Evolutionary conservation across 768 basidiomycete genomes (phyloP).

Genomic region (Neoboletus subvelutipes): DNA sequence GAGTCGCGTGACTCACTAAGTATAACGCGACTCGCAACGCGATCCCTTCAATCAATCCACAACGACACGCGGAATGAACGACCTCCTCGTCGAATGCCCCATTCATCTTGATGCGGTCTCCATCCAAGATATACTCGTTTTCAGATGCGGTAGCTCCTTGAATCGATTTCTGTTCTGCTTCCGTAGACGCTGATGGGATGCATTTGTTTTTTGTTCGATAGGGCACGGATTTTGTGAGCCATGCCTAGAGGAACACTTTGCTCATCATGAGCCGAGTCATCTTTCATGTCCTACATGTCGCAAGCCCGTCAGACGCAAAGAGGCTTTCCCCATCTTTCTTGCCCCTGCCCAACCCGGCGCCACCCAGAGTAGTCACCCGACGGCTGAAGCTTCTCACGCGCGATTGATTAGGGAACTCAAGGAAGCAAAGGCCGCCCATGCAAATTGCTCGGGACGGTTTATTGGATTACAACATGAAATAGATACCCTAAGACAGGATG

Average conservation of each 20-base stretch:
- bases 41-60: neutral
- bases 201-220: constrained; percentile 16
- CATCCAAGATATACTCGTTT: constrained; percentile 28
- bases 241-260: constrained; percentile 26
- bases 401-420: constrained; percentile 16
- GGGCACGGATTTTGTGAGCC: constrained; percentile 35
- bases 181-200: constrained; percentile 11
- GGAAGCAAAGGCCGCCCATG: constrained; percentile 14
- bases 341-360: constrained; percentile 12
- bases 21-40: neutral
- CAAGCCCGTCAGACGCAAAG: constrained; percentile 27
- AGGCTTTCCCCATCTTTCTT: constrained; percentile 29
- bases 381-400: constrained; percentile 4
- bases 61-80: constrained; percentile 11
- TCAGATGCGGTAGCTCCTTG: constrained; percentile 30
- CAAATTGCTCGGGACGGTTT: constrained; percentile 10
- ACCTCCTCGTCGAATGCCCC: constrained; percentile 31
- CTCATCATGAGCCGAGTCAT: constrained; percentile 5
- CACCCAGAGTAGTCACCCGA: neutral
- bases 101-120: constrained; percentile 32
- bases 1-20: neutral
- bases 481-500: constrained; percentile 6
- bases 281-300: constrained; percentile 31
- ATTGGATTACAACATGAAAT: constrained; percentile 15
- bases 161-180: constrained; percentile 2